Conservation (phyloP, 176 grass and related monocot genomes). For the Dendrocalamus sinicus region DNA sequence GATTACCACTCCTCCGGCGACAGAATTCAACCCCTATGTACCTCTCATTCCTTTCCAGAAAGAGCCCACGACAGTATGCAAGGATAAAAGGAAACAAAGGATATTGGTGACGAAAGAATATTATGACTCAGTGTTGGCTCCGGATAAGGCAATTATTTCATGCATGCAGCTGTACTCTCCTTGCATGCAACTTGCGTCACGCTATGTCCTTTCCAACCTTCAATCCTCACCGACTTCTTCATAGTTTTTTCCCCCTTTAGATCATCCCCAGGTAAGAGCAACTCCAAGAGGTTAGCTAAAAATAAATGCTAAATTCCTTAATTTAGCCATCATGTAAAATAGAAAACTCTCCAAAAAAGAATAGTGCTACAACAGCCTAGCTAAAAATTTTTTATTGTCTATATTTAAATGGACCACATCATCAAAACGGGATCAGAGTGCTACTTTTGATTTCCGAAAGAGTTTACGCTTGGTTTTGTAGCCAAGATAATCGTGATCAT, state of each 20-base stretch:
- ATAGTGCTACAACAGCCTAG: too few relatives aligned
- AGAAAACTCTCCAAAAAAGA: too few relatives aligned
- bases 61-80: not conserved
- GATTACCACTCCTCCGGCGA: not conserved
- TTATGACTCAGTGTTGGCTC: not conserved
- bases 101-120: not conserved
- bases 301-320: too few relatives aligned
- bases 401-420: too few relatives aligned
- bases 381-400: too few relatives aligned
- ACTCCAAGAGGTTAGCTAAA: too few relatives aligned
- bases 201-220: not conserved
- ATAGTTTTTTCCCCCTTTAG: not conserved
- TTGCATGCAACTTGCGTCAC: constrained; percentile 11
- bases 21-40: constrained; percentile 9
- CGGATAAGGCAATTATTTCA: not conserved
- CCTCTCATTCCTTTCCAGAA: not conserved
- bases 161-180: not conserved
- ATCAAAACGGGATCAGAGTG: too few relatives aligned
- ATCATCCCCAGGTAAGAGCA: constrained; percentile 9
- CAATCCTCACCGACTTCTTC: not conserved
- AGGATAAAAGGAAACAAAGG: not conserved
- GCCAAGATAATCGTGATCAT: too few relatives aligned
- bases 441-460: too few relatives aligned
- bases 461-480: too few relatives aligned
- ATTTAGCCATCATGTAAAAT: too few relatives aligned